Evolutionary conservation across 805 yeast species (phyloP).

Genomic region (Zygosaccharomyces bisporus): DNA sequence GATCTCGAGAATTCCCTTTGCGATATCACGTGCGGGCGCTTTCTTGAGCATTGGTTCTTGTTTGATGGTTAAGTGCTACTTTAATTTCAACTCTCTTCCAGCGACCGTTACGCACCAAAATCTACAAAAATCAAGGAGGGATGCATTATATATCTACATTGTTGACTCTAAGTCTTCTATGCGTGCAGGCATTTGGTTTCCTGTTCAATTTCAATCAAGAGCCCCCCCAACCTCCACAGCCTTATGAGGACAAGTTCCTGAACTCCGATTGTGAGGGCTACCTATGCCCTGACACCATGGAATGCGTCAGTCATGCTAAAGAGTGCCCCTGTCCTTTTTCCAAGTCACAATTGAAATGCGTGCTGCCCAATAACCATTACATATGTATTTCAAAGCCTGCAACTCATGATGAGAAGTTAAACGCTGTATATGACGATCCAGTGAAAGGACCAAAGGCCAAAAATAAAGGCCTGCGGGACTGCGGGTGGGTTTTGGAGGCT

Average conservation of each 20-base stretch:
- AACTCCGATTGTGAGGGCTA: conserved; percentile 54
- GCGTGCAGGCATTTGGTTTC: conserved; percentile 8
- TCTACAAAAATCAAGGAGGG: not conserved
- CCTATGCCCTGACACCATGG: conserved; percentile 77
- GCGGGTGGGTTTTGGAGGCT: conserved; percentile 79
- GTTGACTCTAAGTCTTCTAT: not conserved
- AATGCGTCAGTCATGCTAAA: conserved; percentile 63
- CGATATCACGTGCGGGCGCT: not conserved
- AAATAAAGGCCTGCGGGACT: conserved; percentile 60
- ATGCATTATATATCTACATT: not conserved
- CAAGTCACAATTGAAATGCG: conserved; percentile 76
- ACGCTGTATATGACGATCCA: conserved; percentile 41
- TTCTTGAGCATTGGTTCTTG: not conserved
- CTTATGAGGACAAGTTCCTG: conserved; percentile 38
- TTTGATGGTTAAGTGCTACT: not conserved
- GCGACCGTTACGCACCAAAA: not conserved
- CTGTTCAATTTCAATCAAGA: conserved; percentile 44
- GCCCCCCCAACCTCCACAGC: conserved; percentile 30
- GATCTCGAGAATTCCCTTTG: not conserved
- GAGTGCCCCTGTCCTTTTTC: conserved; percentile 94
- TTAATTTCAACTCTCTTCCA: not conserved
- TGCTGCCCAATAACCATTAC: conserved; percentile 59
- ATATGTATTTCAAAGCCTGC: conserved; percentile 86
- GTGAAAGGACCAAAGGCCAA: conserved; percentile 45
- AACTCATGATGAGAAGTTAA: conserved; percentile 38